Base-by-base conservation (phyloP, 192 early-diverging fungal genomes). In the Pilaira anomala region DNA sequence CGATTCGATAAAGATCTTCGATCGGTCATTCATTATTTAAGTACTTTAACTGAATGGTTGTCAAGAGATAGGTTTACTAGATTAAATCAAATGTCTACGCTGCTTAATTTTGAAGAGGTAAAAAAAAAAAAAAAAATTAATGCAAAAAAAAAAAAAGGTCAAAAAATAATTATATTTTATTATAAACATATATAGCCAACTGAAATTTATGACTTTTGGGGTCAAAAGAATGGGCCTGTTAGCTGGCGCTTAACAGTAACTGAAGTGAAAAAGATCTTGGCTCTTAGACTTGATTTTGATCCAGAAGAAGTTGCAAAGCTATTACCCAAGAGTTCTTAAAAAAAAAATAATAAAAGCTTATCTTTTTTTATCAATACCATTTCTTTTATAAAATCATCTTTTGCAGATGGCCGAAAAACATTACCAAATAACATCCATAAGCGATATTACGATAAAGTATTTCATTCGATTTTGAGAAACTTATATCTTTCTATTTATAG, bases 1-100 rank as follows among this genome's bases (percentile, higher is more conserved):
- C 83, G 89, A 49, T 94, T 98, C 67, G 97, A 99, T 57, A 91
- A 91, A 71, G 96, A 99, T 67, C 68, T 98, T 9, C 82, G 97
- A 1, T 73, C 83, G 11, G 73, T 95, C 8, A 85, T 76, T 39
- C 79, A 84, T 29, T 86, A 87, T 60, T 59, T 93, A n/a, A 79
- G 87, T 24, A 63, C 66, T 7, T 72, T 85, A 59, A 80, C 90
- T 0, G 76, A 78, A 3, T 82, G 78, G 72, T 66, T 83, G 8
- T 72, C 87, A 21, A 75, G 96, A 30, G 91, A 93, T 61, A 85
- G 80, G 56, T 88, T 96, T 65, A 82, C 89, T 3, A 76, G 93
- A 21, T 78, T 99, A 18, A 84, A 84, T 42, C 94, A 96, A 66
- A 91, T 94, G 65, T 82, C 91, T 22, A 90, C 85, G 16, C 48